Evolutionary conservation across 345 rosid species (phyloP).

Genomic region (Salix brachista): DNA sequence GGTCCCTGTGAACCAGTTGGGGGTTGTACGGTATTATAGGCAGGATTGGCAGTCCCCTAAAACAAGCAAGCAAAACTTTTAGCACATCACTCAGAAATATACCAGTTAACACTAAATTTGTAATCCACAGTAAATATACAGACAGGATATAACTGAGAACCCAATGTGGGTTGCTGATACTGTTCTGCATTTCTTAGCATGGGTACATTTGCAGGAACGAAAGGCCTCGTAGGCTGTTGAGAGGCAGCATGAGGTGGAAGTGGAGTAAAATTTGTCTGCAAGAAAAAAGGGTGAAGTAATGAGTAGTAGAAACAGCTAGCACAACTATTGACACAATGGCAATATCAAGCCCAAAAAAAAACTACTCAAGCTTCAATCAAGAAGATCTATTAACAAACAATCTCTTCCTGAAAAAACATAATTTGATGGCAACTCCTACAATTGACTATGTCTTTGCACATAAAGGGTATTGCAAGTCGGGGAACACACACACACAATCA

Average conservation of each 20-base stretch:
- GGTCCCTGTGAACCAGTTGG: constrained; percentile 51
- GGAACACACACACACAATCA: not conserved
- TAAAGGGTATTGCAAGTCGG: not conserved
- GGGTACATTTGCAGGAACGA: constrained; percentile 78
- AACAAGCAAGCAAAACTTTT: constrained; percentile 19
- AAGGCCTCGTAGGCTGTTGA: constrained; percentile 63
- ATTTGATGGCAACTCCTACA: not conserved
- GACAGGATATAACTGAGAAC: constrained; percentile 80
- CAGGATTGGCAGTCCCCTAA: constrained; percentile 58
- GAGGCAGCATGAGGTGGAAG: constrained; percentile 40
- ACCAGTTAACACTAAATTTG: not conserved
- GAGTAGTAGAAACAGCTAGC: not conserved
- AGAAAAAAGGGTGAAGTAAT: not conserved
- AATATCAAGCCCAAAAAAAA: not conserved
- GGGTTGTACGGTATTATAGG: constrained; percentile 50
- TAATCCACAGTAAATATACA: constrained; percentile 23
- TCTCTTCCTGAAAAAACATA: not conserved
- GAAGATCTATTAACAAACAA: not conserved
- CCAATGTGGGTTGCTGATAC: constrained; percentile 72
- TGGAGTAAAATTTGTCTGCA: constrained; percentile 38
- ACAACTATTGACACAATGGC: not conserved
- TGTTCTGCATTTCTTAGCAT: constrained; percentile 73
- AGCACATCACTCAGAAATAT: constrained; percentile 4
- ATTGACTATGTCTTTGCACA: not conserved
- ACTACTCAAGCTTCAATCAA: not conserved